Base-by-base conservation (phyloP, 495 filamentous ascomycete species). In the Annulohypoxylon maeteangense region DNA sequence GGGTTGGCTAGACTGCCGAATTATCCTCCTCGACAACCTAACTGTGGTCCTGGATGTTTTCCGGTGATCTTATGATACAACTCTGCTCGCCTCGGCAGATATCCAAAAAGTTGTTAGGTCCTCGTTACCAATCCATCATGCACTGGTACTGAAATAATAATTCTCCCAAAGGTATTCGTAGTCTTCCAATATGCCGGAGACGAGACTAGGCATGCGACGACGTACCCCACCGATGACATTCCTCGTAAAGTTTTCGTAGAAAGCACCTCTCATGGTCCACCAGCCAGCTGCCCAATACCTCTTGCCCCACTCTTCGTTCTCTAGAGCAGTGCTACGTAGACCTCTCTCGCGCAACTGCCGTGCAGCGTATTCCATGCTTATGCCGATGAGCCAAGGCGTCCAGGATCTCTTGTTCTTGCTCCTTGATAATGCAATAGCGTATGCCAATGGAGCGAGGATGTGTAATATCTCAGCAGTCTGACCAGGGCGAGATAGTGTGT, bases 141-240 rank as follows among this genome's bases (percentile, higher is more conserved):
- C 69, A 38, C 80, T 82, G 10, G 83, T 85, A 73, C 83, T 85
- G 79, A 98, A 98, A 80, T 99, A 95, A 75, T 97, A 98, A 57
- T 97, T 92, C 81, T 98, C 95, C 95, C 95, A 99, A 14, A 99
- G 84, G 75, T 95, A 98, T 76, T 96, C 92, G 74, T 98, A 98
- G 76, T 99, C 96, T 77, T 97, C 94, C 61, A 98, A 74, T 22
- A 99, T 87, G 57, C 90, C 93, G 0, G 87, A 89, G 14, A 98
- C 82, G 71, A 98, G 81, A 71, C 91, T 90, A 56, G 96, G 86
- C 75, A 97, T 81, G 50, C 91, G 90, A 45, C 86, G 85, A 71
- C 89, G 90, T 73, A 98, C 87, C 73, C 88, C 92, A 25, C 76
- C 79, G 2, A 92, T 89, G 80, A 90, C 87, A 6, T 83, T 91